phyloP scores from a whole-genome alignment of 305 asterid species.

The Euphrasia arctica region DNA sequence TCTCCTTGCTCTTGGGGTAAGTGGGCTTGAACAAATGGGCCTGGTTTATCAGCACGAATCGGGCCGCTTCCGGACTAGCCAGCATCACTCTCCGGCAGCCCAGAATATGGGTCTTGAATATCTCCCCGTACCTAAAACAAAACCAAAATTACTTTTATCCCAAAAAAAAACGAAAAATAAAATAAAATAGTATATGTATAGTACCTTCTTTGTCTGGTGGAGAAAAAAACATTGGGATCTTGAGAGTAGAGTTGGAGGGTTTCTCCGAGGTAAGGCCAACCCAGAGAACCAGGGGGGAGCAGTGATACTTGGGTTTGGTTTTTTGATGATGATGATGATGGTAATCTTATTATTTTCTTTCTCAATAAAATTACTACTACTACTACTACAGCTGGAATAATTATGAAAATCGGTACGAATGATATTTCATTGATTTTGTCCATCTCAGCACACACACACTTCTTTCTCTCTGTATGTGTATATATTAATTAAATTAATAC shows the following conservation, averaged over 20 bases:
- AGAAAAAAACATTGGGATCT: conserved; percentile 62
- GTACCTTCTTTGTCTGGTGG: conserved; percentile 56
- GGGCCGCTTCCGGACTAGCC: conserved; percentile 89
- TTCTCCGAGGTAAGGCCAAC: conserved; percentile 86
- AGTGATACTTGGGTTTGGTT: conserved; percentile 1
- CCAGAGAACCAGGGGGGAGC: conserved; percentile 95
- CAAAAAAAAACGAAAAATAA: too few relatives aligned
- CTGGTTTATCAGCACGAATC: conserved; percentile 61
- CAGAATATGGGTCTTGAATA: conserved; percentile 71
- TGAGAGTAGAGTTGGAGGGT: conserved; percentile 83
- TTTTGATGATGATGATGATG: conserved; percentile 2
- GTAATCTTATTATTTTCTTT: conserved; percentile 12
- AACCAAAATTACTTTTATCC: not conserved
- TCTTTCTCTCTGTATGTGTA: not conserved
- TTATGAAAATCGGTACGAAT: conserved; percentile 14
- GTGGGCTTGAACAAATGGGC: conserved; percentile 86
- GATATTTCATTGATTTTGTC: conserved; percentile 10
- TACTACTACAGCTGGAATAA: conserved; percentile 22
- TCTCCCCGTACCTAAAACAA: conserved; percentile 67
- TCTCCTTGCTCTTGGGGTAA: conserved; percentile 76
- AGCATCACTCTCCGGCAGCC: conserved; percentile 87
- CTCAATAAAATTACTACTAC: conserved; percentile 21
- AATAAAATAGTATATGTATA: too few relatives aligned
- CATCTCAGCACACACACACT: conserved; percentile 14
- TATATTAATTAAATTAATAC: not conserved